Evolutionary conservation across 202 grass and related monocot genomes (phyloP).

Genomic region (Zoysia matrella): DNA sequence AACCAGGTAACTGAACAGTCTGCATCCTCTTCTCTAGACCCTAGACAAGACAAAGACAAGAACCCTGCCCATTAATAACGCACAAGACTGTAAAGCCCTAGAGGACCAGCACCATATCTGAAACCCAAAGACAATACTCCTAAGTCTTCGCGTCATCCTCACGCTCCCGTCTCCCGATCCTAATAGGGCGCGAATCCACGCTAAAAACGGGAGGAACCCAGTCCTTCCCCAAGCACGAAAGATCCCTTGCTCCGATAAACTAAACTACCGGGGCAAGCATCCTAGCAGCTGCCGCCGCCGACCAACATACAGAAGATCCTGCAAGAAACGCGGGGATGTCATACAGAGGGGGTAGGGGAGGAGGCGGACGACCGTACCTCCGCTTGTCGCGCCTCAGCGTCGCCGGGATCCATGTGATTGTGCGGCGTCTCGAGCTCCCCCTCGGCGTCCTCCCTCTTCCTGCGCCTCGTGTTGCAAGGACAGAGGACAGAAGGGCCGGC

Average conservation of each 20-base stretch:
- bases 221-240: neutral
- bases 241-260: neutral
- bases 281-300: neutral
- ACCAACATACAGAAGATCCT: neutral
- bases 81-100: neutral
- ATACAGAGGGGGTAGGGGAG: neutral
- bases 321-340: no score
- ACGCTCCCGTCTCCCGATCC: neutral
- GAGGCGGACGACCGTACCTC: neutral
- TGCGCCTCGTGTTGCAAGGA: conserved; percentile 19
- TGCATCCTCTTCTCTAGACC: neutral
- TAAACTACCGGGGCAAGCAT: neutral
- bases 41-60: neutral
- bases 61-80: neutral
- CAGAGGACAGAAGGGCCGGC: neutral
- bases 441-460: conserved; percentile 23
- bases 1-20: neutral
- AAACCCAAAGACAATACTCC: neutral
- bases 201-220: no score
- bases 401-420: conserved; percentile 19
- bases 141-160: neutral
- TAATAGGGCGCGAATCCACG: neutral
- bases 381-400: conserved; percentile 18
- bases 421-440: conserved; percentile 4
- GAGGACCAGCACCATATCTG: neutral